Base-by-base conservation (phyloP, 176 grass and related monocot species). In the Zea luxurians region DNA sequence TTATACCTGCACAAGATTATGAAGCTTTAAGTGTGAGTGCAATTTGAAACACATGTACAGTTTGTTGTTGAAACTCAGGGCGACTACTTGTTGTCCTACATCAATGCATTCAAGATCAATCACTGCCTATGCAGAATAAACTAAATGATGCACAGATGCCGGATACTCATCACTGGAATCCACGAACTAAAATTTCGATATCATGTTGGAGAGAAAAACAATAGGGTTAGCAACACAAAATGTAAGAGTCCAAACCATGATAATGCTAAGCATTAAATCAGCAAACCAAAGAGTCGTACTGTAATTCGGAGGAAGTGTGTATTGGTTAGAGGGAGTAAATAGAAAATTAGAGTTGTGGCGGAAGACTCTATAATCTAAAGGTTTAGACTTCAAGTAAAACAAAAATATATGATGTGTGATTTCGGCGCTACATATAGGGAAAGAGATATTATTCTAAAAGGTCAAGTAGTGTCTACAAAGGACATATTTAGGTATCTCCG, bases 1-100 rank as follows among this genome's bases (percentile, higher is more conserved):
- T 99, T 99, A 74, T 99, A 95, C 83, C 96, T 99, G 77, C 66
- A 85, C 11, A 54, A 54, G 80, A 55, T 64, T 10, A 76, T 65
- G 41, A 38, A 63, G 5, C 7, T 37, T 70, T 79, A 59, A 67
- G 8, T 71, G 16, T 0, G 37, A 18, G 35, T 37, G 64, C 53
- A 18, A 37, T 5, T 4, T 73, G n/a, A 10, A 64, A 12, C 7
- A 3, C 38, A 58, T 10, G 43, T 68, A 4, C 4, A 2, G 0
- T 38, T 15, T 3, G 1, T 37, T 70, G 15, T 1, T 38, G 18
- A 55, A 61, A 42, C 5, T 41, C 40, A 18, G 17, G 18, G 8
- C 8, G 13, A 12, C 4, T 66, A n/a, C 0, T 4, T 68, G 37
- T 42, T 21, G 50, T 44, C 11, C 21, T 77, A 20, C 2, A 70